These are phyloP conservation scores for Truncatella angustata DNA, from an alignment of 2,329 filamentous ascomycete genomes.

Conservation along the genomic window DNA sequence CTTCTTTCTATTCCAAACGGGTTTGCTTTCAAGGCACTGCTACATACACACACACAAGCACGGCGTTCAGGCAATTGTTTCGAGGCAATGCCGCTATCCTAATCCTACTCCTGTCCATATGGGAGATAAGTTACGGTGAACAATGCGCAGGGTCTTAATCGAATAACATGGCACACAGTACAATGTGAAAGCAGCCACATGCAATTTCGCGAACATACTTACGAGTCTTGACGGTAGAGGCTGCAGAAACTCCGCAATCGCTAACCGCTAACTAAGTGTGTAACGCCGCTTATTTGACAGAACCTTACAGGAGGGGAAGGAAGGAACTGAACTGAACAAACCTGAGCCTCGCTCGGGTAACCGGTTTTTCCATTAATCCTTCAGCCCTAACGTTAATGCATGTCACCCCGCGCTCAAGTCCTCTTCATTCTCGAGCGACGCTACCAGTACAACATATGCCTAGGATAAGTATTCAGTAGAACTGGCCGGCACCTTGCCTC, in stretches of 20 bases:
- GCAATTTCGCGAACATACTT: background rate
- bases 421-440: too few relatives aligned
- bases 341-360: slow-evolving; percentile 5
- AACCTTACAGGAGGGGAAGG: too few relatives aligned
- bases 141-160: too few relatives aligned
- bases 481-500: too few relatives aligned
- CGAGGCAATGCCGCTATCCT: background rate
- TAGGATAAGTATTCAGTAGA: too few relatives aligned
- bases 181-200: background rate
- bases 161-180: background rate
- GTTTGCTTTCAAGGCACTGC: slow-evolving; percentile 1
- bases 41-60: too few relatives aligned
- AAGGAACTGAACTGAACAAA: background rate
- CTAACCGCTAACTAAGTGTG: background rate
- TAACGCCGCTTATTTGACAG: background rate
- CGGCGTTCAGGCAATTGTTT: too few relatives aligned
- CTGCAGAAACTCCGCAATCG: slow-evolving; percentile 1
- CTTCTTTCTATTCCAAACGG: slow-evolving; percentile 12
- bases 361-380: background rate
- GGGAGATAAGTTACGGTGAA: background rate
- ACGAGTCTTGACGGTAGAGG: background rate
- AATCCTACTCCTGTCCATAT: background rate
- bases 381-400: background rate
- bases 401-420: too few relatives aligned
- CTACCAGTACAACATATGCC: too few relatives aligned